Conservation (phyloP, 805 yeast genomes). For the Candida chauliodis region DNA sequence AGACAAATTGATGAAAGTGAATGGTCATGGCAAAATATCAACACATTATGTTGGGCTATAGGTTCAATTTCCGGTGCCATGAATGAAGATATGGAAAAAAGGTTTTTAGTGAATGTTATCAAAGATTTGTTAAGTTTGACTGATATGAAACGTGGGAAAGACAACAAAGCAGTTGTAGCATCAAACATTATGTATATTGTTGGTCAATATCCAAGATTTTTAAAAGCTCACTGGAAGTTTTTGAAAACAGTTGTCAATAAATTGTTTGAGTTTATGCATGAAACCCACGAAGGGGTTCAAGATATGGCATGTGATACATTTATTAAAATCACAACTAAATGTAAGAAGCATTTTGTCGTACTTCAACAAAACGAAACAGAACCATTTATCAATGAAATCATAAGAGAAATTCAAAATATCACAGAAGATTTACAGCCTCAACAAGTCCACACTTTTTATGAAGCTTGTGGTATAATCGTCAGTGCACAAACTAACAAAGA, state of each 20-base stretch:
- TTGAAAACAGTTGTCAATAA: slow-evolving; percentile 93
- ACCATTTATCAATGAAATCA: slow-evolving; percentile 90
- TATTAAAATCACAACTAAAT: slow-evolving; percentile 90
- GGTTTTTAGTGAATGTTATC: slow-evolving; percentile 88
- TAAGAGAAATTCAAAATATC: slow-evolving; percentile 73
- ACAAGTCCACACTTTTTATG: slow-evolving; percentile 96
- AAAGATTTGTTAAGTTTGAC: slow-evolving; percentile 89
- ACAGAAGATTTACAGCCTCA: slow-evolving; percentile 94
- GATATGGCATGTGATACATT: slow-evolving; percentile 99
- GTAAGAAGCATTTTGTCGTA: slow-evolving; percentile 91
- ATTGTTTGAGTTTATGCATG: slow-evolving; percentile 98
- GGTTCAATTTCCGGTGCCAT: slow-evolving; percentile 98
- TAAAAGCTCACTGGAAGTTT: slow-evolving; percentile 98
- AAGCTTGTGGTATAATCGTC: slow-evolving; percentile 92
- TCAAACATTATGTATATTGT: slow-evolving; percentile 99
- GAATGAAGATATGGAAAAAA: slow-evolving; percentile 96
- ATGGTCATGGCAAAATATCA: slow-evolving; percentile 99
- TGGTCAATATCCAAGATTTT: slow-evolving; percentile 96
- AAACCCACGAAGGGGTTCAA: slow-evolving; percentile 99
- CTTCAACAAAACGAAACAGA: slow-evolving; percentile 81
- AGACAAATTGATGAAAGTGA: slow-evolving; percentile 93
- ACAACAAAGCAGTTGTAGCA: slow-evolving; percentile 97
- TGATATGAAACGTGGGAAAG: slow-evolving; percentile 95
- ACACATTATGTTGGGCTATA: slow-evolving; percentile 98
- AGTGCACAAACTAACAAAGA: slow-evolving; percentile 76